Percentiles rank a stretch among this genome's conserved stretches.
These are phyloP conservation scores for Moesziomyces antarcticus DNA, from an alignment of 1,284 basidiomycete species.

Conservation along the genomic window DNA sequence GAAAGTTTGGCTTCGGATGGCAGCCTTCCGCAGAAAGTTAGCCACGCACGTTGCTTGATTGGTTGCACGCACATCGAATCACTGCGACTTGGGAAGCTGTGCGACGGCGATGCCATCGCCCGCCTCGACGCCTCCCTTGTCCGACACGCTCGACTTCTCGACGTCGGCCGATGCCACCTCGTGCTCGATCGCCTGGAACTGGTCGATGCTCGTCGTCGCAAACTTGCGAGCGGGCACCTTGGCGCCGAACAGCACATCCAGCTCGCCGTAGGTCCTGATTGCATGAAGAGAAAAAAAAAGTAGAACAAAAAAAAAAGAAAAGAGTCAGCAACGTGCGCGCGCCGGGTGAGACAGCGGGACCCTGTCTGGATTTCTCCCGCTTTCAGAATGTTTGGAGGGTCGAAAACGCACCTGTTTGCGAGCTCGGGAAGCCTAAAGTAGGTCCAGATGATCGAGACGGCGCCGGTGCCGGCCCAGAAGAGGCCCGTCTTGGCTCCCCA, in stretches of 20 bases:
- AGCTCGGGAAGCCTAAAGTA: conserved; percentile 69
- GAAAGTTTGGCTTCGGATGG: conserved; percentile 1
- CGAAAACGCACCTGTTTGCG: conserved; percentile 39
- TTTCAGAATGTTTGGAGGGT: too few relatives aligned
- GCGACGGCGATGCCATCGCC: conserved; percentile 7
- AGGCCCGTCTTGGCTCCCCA: conserved; percentile 69
- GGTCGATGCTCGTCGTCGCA: conserved; percentile 61
- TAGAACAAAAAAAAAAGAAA: not conserved
- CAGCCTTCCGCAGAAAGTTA: conserved; percentile 4
- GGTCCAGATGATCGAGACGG: conserved; percentile 68
- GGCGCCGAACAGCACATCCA: conserved; percentile 69
- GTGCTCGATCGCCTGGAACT: conserved; percentile 43
- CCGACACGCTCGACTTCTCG: conserved; percentile 24
- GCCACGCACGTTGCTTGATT: too few relatives aligned
- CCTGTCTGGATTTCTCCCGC: too few relatives aligned
- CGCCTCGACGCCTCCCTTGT: conserved; percentile 6
- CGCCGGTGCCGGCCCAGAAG: conserved; percentile 69
- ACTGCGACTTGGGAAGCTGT: conserved; percentile 10
- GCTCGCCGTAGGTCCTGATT: conserved; percentile 69
- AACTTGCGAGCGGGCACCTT: conserved; percentile 67
- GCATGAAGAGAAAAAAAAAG: not conserved
- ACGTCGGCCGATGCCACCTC: conserved; percentile 17
- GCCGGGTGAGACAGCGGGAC: too few relatives aligned
- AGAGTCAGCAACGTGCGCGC: not conserved
- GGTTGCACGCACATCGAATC: too few relatives aligned